Conservation (phyloP, 768 basidiomycete species). For the Leccinum broughii region DNA sequence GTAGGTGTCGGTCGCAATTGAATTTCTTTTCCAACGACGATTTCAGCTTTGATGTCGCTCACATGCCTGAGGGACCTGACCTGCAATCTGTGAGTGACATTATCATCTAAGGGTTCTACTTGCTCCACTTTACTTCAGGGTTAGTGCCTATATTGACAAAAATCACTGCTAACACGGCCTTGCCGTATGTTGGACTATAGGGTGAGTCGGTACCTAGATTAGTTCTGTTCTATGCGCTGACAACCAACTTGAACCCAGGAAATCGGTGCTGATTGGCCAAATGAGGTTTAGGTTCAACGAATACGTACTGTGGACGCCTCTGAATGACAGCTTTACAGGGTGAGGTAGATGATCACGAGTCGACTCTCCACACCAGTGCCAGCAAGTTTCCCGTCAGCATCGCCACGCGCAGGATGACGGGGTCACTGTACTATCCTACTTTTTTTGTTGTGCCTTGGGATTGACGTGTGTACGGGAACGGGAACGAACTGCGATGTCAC, state of each 20-base stretch:
- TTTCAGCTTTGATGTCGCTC: conserved; percentile 31
- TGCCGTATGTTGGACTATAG: background rate
- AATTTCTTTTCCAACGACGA: background rate
- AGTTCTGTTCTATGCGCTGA: background rate
- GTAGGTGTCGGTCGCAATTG: conserved; percentile 10
- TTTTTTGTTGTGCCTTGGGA: background rate
- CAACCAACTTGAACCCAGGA: conserved; percentile 11
- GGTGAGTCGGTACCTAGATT: background rate
- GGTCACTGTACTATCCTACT: conserved; percentile 20
- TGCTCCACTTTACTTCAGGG: conserved; percentile 8
- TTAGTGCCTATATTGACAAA: background rate
- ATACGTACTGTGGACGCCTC: background rate
- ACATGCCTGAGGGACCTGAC: conserved; percentile 39
- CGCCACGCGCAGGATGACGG: conserved; percentile 25
- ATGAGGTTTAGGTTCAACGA: conserved; percentile 6
- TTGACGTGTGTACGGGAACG: background rate
- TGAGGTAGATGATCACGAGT: conserved; percentile 20
- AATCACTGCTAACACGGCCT: background rate
- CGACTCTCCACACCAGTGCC: conserved; percentile 26
- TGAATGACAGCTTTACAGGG: conserved; percentile 13
- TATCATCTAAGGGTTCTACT: background rate
- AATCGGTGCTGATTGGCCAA: conserved; percentile 21
- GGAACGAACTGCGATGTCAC: conserved; percentile 29
- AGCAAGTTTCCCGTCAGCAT: conserved; percentile 6
- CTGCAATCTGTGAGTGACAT: conserved; percentile 29